Conservation (phyloP, 305 asterid genomes). For the Fraxinus greggii region DNA sequence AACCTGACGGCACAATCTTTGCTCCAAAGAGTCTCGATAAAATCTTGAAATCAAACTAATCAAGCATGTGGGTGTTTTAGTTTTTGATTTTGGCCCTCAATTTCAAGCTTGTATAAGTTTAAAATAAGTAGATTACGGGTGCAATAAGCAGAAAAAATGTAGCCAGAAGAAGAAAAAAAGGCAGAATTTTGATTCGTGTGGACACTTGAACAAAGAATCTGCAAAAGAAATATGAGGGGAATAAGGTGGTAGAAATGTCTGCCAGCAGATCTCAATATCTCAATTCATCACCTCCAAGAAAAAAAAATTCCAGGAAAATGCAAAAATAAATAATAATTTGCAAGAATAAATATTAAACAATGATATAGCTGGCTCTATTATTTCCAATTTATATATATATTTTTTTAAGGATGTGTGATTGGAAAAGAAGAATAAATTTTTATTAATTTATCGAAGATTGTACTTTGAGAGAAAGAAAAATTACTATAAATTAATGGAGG, state of each 20-base stretch:
- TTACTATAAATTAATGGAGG: too few relatives aligned
- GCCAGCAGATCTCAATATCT: conserved; percentile 61
- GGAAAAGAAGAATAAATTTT: too few relatives aligned
- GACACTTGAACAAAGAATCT: conserved; percentile 67
- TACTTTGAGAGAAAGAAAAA: too few relatives aligned
- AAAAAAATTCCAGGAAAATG: not conserved
- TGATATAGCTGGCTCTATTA: not conserved
- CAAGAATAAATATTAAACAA: conserved; percentile 25
- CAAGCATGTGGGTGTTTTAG: conserved; percentile 35
- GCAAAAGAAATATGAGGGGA: conserved; percentile 71
- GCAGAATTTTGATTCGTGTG: conserved; percentile 41
- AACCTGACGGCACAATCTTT: conserved; percentile 28
- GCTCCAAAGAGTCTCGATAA: conserved; percentile 22
- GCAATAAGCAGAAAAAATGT: conserved; percentile 38
- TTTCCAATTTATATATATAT: too few relatives aligned
- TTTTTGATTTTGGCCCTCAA: conserved; percentile 45
- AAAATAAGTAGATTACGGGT: conserved; percentile 40
- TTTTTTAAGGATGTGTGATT: too few relatives aligned
- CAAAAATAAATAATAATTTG: conserved; percentile 19
- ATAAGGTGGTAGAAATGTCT: conserved; percentile 82
- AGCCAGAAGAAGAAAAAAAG: not conserved
- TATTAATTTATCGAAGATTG: too few relatives aligned
- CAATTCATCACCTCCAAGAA: conserved; percentile 26
- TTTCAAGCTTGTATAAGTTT: conserved; percentile 33
- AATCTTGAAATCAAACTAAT: conserved; percentile 29